Conservation (phyloP, 345 rosid species). For the Linum lewisii region DNA sequence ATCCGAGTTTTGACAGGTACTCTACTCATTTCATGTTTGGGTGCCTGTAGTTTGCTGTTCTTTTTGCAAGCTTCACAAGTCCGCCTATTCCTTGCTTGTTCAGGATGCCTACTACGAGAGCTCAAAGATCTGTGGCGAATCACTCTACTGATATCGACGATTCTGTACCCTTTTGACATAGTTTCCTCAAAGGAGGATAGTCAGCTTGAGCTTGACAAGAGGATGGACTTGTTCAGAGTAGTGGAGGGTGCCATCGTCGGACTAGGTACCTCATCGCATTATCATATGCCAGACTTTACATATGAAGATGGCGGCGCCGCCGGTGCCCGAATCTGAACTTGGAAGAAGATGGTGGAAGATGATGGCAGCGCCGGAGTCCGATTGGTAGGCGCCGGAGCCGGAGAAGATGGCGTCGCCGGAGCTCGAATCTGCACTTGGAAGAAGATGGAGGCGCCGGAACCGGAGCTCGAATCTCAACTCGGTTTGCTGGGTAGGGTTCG, state of each 20-base stretch:
- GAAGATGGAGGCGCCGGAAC: too few species aligned
- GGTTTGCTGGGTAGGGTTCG: too few species aligned
- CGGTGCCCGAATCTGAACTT: too few species aligned
- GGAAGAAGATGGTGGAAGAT: too few species aligned
- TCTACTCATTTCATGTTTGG: conserved; percentile 7
- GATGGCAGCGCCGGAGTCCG: too few species aligned
- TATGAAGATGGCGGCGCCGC: too few species aligned
- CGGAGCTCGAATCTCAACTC: too few species aligned
- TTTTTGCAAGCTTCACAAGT: conserved; percentile 3
- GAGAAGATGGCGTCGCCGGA: too few species aligned
- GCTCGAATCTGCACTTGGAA: too few species aligned
- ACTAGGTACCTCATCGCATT: too few species aligned
- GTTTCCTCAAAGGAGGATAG: conserved; percentile 27
- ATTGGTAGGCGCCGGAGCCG: too few species aligned
- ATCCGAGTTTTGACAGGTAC: conserved; percentile 62
- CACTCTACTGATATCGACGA: conserved; percentile 51
- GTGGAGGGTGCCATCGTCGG: conserved; percentile 41
- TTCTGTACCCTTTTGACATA: conserved; percentile 34
- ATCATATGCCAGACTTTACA: too few species aligned
- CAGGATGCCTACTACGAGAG: conserved; percentile 74
- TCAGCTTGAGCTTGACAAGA: conserved; percentile 40
- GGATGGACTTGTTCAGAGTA: conserved; percentile 36
- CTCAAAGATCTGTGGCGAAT: conserved; percentile 83
- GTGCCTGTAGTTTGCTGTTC: background rate
- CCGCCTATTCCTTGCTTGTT: conserved; percentile 5